These are phyloP conservation scores for Volvox reticuliferus DNA, from an alignment of 139 green algal species.

Conservation along the genomic window DNA sequence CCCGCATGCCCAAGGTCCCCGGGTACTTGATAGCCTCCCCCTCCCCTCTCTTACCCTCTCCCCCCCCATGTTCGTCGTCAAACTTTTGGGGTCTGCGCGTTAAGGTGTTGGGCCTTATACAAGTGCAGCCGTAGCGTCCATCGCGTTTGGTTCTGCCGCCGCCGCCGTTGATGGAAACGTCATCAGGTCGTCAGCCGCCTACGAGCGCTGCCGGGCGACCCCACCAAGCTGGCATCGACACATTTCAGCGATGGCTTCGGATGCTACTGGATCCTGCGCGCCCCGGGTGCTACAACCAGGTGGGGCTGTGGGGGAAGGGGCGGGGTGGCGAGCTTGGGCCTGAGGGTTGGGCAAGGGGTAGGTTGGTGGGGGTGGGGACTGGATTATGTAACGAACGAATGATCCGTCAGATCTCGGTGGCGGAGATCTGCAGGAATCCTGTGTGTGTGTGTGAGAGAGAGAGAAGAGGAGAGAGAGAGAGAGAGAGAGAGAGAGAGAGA, in stretches of 20 bases:
- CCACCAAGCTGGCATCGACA: conserved; percentile 50
- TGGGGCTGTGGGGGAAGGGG: conserved; percentile 18
- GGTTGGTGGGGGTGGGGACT: too few species aligned
- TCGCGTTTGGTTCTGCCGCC: conserved; percentile 80
- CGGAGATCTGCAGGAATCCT: too few species aligned
- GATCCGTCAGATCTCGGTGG: too few species aligned
- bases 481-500: too few species aligned
- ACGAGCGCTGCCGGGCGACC: conserved; percentile 62
- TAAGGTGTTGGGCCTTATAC: conserved; percentile 93
- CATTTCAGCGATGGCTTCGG: conserved; percentile 63
- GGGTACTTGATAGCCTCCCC: too few species aligned
- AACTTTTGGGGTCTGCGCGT: background rate
- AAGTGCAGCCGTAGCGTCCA: conserved; percentile 89
- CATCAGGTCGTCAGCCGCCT: conserved; percentile 83
- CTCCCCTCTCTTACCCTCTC: background rate
- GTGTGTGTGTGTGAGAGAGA: too few species aligned
- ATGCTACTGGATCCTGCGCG: conserved; percentile 78
- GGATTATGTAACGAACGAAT: too few species aligned
- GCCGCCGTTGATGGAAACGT: conserved; percentile 97
- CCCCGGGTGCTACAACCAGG: conserved; percentile 96
- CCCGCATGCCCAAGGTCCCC: too few species aligned
- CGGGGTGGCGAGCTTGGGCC: background rate
- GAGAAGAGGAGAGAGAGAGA: too few species aligned
- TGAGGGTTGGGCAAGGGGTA: background rate
- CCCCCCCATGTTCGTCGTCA: too few species aligned